Evolutionary conservation across 768 basidiomycete species (phyloP).

Genomic region (Kwoniella mangroviensis): DNA sequence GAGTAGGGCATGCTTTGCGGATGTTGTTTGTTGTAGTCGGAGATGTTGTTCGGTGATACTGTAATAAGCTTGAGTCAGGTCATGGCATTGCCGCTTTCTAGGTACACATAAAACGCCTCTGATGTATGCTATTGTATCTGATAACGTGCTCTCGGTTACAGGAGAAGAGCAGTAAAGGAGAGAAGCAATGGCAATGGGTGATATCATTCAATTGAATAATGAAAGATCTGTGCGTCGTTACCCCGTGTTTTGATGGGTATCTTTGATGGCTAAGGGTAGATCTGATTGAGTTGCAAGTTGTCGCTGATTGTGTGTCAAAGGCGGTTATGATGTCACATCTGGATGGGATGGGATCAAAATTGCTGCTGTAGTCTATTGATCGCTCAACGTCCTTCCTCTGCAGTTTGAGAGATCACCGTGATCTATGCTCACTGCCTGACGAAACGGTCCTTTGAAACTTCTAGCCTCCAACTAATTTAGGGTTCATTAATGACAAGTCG

Average conservation of each 20-base stretch:
- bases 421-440: no score
- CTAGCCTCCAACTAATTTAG: not conserved
- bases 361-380: no score
- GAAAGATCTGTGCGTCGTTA: not conserved
- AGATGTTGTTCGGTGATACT: not conserved
- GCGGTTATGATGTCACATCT: not conserved
- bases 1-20: no score
- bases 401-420: no score
- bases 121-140: no score
- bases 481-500: not conserved
- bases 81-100: not conserved
- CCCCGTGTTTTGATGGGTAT: not conserved
- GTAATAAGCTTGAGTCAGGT: not conserved
- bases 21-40: not conserved
- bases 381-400: no score
- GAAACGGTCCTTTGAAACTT: slow-evolving; percentile 1
- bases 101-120: no score
- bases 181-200: no score
- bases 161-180: no score
- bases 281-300: not conserved
- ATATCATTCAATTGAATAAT: not conserved
- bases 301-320: not conserved
- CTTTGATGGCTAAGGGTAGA: no score
- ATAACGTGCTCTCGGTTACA: no score
- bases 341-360: not conserved